These are phyloP conservation scores for Bidens hawaiensis DNA, from an alignment of 140 eudicot genomes.

Conservation along the genomic window DNA sequence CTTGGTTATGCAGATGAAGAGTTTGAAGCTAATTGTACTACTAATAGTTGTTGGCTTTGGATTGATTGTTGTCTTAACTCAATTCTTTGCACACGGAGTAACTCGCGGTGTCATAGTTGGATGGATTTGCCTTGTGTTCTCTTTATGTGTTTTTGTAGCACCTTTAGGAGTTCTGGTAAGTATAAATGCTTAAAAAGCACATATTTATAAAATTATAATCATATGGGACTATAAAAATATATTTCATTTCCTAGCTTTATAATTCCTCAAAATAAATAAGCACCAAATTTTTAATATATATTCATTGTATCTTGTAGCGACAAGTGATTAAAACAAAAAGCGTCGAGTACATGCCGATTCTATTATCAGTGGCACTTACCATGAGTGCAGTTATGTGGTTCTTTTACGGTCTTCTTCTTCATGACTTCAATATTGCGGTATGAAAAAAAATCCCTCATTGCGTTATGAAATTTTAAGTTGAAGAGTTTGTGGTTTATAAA, in stretches of 20 bases:
- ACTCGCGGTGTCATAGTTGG: conserved; percentile 43
- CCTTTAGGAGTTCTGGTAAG: conserved; percentile 54
- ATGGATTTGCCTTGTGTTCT: conserved; percentile 63
- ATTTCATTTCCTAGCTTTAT: neutral
- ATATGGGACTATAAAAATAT: neutral
- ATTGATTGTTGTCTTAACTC: conserved; percentile 27
- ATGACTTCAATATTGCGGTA: conserved; percentile 70
- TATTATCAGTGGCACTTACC: too few relatives aligned
- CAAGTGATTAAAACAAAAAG: too few relatives aligned
- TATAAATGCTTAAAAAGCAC: neutral
- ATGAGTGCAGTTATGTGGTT: too few relatives aligned
- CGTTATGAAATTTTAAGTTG: neutral
- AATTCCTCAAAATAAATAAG: neutral
- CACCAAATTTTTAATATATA: neutral
- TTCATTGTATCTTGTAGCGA: too few relatives aligned
- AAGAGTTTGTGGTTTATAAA: too few relatives aligned
- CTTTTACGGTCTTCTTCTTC: conserved; percentile 64
- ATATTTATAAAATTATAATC: too few relatives aligned
- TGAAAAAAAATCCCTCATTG: neutral
- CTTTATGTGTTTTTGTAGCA: conserved; percentile 54
- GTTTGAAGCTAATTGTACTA: conserved; percentile 43
- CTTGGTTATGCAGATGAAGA: conserved; percentile 31
- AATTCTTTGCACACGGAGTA: conserved; percentile 30
- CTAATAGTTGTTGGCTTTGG: too few relatives aligned
- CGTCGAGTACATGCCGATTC: too few relatives aligned